Conservation (phyloP, 2,329 filamentous ascomycete species). For the Albifimbria verrucaria region DNA sequence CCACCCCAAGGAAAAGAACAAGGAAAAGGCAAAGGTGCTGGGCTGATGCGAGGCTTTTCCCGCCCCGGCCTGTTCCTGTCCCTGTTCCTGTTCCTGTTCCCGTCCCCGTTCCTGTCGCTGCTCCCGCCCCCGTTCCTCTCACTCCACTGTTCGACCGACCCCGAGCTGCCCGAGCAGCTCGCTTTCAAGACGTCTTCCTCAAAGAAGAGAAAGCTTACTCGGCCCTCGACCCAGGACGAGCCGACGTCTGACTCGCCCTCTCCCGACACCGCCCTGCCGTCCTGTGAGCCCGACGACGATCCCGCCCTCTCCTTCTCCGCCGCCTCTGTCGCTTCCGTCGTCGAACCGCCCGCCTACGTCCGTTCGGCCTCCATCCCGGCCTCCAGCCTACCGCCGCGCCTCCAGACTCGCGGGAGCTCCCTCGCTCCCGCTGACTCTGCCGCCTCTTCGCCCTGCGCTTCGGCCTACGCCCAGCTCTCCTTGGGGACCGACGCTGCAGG, state of each 20-base stretch:
- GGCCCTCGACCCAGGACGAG: slow-evolving; percentile 41
- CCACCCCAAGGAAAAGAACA: not conserved
- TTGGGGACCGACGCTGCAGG: slow-evolving; percentile 53
- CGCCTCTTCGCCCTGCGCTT: slow-evolving; percentile 54
- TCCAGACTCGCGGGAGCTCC: slow-evolving; percentile 43
- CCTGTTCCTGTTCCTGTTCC: slow-evolving; percentile 9
- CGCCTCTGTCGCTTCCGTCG: slow-evolving; percentile 33
- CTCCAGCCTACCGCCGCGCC: slow-evolving; percentile 49
- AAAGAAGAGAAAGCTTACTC: slow-evolving; percentile 69
- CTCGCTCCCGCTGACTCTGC: slow-evolving; percentile 51
- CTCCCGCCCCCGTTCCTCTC: slow-evolving; percentile 7
- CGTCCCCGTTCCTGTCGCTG: slow-evolving; percentile 10
- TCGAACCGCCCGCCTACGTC: slow-evolving; percentile 37
- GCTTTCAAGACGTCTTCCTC: slow-evolving; percentile 68
- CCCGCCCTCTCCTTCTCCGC: slow-evolving; percentile 49
- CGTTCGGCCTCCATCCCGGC: slow-evolving; percentile 41
- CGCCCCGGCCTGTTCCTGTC: slow-evolving; percentile 5
- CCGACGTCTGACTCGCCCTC: slow-evolving; percentile 31
- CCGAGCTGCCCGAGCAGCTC: slow-evolving; percentile 65
- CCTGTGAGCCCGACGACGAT: slow-evolving; percentile 50
- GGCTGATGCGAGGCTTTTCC: not conserved
- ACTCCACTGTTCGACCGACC: slow-evolving; percentile 10
- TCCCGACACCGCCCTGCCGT: slow-evolving; percentile 47
- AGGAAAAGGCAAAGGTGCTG: not conserved
- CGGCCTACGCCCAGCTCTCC: slow-evolving; percentile 54